A percentile compares a stretch with the other conserved stretches of the same genome.
Conservation (phyloP, 164 flowering plant species). For the Tetrastigma voinierianum region DNA sequence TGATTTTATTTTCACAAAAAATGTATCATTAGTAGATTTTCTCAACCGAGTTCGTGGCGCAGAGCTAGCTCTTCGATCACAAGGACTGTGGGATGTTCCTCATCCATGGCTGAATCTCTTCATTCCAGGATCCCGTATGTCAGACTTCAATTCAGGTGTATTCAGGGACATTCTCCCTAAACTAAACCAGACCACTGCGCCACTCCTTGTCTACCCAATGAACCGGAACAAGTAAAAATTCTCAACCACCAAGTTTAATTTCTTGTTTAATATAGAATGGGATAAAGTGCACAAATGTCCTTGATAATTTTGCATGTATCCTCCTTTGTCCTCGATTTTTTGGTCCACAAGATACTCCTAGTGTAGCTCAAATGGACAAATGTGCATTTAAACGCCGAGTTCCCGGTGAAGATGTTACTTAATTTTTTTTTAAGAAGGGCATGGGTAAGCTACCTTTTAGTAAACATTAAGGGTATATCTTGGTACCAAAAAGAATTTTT, state of each 20-base stretch:
- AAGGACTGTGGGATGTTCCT: constrained; percentile 84
- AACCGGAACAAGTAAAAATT: constrained; percentile 53
- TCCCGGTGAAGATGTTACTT: no score
- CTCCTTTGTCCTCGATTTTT: no score
- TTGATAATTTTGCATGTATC: no score
- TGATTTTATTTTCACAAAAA: constrained; percentile 46
- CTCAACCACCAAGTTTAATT: background rate
- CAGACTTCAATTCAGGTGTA: constrained; percentile 55
- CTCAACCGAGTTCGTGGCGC: constrained; percentile 57
- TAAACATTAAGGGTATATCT: no score
- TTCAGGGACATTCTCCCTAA: constrained; percentile 50
- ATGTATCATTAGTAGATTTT: constrained; percentile 57
- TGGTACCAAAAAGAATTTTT: no score
- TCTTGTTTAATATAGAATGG: no score
- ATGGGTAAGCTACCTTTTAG: no score
- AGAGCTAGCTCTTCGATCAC: constrained; percentile 50
- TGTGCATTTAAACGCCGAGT: no score
- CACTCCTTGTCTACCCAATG: constrained; percentile 70
- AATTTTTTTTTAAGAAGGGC: no score
- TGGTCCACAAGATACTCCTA: no score
- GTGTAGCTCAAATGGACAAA: no score
- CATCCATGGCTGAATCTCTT: constrained; percentile 94
- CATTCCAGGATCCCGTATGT: constrained; percentile 60
- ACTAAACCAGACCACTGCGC: constrained; percentile 38
- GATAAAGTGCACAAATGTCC: no score